Base-by-base conservation (phyloP, 208 protist species). In the Trypanosoma rangeli region DNA sequence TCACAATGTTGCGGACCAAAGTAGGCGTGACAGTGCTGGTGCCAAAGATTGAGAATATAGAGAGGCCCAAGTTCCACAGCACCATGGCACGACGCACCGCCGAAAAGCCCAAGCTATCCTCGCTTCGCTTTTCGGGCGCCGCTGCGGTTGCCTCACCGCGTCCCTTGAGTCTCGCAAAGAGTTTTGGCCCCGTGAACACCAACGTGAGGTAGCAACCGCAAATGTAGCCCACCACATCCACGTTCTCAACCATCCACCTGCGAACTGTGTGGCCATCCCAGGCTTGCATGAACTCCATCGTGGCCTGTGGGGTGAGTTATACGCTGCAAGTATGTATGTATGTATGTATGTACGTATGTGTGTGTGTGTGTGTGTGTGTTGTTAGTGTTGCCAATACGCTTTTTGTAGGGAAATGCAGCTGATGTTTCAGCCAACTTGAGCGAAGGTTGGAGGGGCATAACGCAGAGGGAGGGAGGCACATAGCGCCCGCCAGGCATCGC, bases 61-160 rank as follows among this genome's bases (percentile, higher is more conserved):
- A 68, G 48, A 90, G 78, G 26, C 64, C 55, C 16, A 83, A 60
- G 59, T 90, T 90, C 85, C 85, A 90, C 62, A 78, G 20, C 24
- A 73, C 68, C 68, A 73, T 73, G 12, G 65, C 60, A 24, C 71
- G 57, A 48, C 65, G 56, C n/a, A 76, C 71, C 1, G 24, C 13
- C 10, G 24, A 18, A 16, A 50, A 68, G 2, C 71, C 71, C 20
- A n/a, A 55, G 28, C 71, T 62, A 64, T 66, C 64, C 24, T 20
- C 53, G 24, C 60, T 59, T 22, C 35, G 22, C 10, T n/a, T 31
- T 18, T 1, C 52, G n/a, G 60, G 22, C 15, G 65, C 24, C 28
- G 22, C 37, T 44, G 49, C 20, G 37, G 37, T 18, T 16, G 42
- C 42, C 42, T 9, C 29, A 58, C 64, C 52, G 28, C 52, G 10